Percentiles rank a stretch among this genome's conserved stretches.
Evolutionary conservation across 768 basidiomycete species (phyloP).

Genomic region (Rhodotorula taiwanensis): DNA sequence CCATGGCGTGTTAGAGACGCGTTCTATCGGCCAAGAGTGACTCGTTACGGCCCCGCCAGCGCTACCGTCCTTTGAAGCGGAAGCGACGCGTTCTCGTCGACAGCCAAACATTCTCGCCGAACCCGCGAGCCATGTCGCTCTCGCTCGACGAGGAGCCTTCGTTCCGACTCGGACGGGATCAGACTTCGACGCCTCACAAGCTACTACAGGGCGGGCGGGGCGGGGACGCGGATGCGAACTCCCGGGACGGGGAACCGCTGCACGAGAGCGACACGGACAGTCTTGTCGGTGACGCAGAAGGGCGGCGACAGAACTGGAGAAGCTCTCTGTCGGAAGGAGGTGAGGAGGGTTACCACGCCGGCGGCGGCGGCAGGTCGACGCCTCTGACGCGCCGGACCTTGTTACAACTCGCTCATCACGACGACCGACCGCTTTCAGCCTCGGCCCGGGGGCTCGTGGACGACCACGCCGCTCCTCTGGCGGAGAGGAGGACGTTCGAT

Average conservation of each 20-base stretch:
- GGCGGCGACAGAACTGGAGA: not conserved
- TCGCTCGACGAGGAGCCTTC: slow-evolving; percentile 11
- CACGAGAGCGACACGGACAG: slow-evolving; percentile 31
- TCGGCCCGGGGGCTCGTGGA: too few relatives aligned
- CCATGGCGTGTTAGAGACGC: too few relatives aligned
- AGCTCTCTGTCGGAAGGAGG: too few relatives aligned
- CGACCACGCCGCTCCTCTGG: not conserved
- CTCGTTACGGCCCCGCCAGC: too few relatives aligned
- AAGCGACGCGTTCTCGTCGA: not conserved
- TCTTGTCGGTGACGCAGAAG: not conserved
- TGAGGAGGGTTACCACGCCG: not conserved
- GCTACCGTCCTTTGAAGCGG: too few relatives aligned
- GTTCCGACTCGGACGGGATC: slow-evolving; percentile 6
- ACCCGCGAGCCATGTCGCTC: not conserved
- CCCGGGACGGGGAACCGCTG: slow-evolving; percentile 6
- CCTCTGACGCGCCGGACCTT: slow-evolving; percentile 20
- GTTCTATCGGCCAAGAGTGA: too few relatives aligned
- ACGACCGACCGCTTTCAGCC: too few relatives aligned
- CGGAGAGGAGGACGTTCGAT: not conserved
- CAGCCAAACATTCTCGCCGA: not conserved
- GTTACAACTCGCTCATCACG: not conserved
- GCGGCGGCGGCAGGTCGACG: too few relatives aligned
- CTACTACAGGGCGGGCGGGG: not conserved
- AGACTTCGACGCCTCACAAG: slow-evolving; percentile 17
- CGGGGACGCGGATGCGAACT: too few relatives aligned